Conservation (phyloP, 1,284 basidiomycete genomes). For the Singerocomus inundabilis region DNA sequence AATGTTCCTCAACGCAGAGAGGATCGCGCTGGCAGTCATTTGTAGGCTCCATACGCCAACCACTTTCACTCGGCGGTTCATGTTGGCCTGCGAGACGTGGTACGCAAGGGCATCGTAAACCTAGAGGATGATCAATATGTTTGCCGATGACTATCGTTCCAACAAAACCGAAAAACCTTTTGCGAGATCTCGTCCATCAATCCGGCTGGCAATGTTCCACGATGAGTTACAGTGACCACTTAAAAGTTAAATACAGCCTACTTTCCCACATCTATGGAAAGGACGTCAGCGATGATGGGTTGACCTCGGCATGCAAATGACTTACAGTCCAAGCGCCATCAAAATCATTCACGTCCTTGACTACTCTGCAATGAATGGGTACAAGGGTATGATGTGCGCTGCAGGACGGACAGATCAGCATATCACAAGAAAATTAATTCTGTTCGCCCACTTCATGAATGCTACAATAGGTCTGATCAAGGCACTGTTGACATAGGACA, state of each 20-base stretch:
- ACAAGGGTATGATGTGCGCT: slow-evolving; percentile 90
- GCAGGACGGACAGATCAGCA: slow-evolving; percentile 15
- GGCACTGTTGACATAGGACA: slow-evolving; percentile 94
- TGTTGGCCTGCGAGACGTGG: slow-evolving; percentile 85
- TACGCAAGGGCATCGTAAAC: slow-evolving; percentile 89
- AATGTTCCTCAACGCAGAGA: slow-evolving; percentile 57
- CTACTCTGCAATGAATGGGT: slow-evolving; percentile 85
- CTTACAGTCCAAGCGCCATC: slow-evolving; percentile 89
- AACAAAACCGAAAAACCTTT: slow-evolving; percentile 47
- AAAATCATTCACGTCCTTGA: slow-evolving; percentile 78
- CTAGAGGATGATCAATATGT: slow-evolving; percentile 35
- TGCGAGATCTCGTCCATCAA: slow-evolving; percentile 79
- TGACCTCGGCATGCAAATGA: slow-evolving; percentile 13
- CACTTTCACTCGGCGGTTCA: slow-evolving; percentile 82
- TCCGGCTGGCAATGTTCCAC: slow-evolving; percentile 52
- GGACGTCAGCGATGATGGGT: slow-evolving; percentile 12
- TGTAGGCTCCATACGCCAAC: slow-evolving; percentile 84
- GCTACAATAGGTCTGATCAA: slow-evolving; percentile 95
- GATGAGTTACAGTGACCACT: slow-evolving; percentile 15
- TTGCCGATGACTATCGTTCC: neutral
- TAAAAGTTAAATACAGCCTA: slow-evolving; percentile 37
- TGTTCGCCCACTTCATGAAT: slow-evolving; percentile 87
- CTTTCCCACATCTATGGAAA: slow-evolving; percentile 77
- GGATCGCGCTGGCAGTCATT: slow-evolving; percentile 65
- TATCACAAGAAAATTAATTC: neutral